A percentile compares a stretch with the other conserved stretches of the same genome.
Evolutionary conservation across 305 asterid genomes (phyloP).

Genomic region (Fraxinus nigra): DNA sequence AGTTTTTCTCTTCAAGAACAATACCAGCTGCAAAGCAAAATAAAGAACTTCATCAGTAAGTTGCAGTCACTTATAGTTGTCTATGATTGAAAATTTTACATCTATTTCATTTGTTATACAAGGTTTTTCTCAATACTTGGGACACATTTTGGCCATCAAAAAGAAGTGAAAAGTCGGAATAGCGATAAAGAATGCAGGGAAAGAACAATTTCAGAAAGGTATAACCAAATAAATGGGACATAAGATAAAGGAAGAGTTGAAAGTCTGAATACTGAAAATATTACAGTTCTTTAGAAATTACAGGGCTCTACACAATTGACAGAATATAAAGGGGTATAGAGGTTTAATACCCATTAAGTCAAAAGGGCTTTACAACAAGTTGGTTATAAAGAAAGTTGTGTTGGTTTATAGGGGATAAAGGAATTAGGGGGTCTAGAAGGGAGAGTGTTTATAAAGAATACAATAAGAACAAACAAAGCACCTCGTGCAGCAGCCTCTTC

Average conservation of each 20-base stretch:
- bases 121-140: not conserved
- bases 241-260: not conserved
- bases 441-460: not conserved
- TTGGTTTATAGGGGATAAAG: not conserved
- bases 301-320: not conserved
- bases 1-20: constrained; percentile 90
- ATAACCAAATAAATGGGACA: not conserved
- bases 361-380: not conserved
- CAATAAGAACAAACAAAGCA: constrained; percentile 28
- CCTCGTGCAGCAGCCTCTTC: constrained; percentile 99
- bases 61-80: not conserved
- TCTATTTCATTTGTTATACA: not conserved
- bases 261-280: not conserved
- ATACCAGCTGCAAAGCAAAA: constrained; percentile 77
- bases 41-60: constrained; percentile 2
- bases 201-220: not conserved
- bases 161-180: not conserved
- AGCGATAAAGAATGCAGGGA: not conserved
- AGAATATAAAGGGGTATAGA: not conserved
- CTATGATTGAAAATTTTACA: not conserved
- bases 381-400: not conserved
- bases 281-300: not conserved
- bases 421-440: not conserved
- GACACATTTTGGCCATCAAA: not conserved
- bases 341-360: not conserved